Conservation (phyloP, 2,329 filamentous ascomycete genomes). For the Aspergillus sp. region DNA sequence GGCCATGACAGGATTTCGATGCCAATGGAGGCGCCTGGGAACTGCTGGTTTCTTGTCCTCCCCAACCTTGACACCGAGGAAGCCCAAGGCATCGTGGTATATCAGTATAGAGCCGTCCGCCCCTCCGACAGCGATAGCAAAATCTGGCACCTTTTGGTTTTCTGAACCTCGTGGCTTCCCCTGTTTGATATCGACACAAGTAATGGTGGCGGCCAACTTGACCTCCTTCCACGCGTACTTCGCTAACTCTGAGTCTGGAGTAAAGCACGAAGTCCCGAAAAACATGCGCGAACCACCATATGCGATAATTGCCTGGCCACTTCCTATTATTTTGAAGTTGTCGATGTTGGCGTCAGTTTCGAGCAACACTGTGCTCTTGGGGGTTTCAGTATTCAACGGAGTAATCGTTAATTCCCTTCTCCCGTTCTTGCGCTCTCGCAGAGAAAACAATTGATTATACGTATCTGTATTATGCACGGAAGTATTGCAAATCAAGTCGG, state of each 20-base stretch:
- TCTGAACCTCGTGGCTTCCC: slow-evolving; percentile 9
- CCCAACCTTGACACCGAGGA: slow-evolving; percentile 51
- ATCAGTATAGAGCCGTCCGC: slow-evolving; percentile 73
- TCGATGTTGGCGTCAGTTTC: slow-evolving; percentile 30
- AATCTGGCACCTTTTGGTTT: slow-evolving; percentile 30
- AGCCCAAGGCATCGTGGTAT: slow-evolving; percentile 72
- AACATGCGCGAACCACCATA: slow-evolving; percentile 51
- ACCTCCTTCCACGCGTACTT: slow-evolving; percentile 57
- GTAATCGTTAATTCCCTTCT: slow-evolving; percentile 37
- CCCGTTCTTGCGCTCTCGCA: slow-evolving; percentile 36
- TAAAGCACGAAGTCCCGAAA: slow-evolving; percentile 54
- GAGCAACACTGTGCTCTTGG: slow-evolving; percentile 26
- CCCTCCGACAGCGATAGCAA: slow-evolving; percentile 79
- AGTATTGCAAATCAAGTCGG: slow-evolving; percentile 21
- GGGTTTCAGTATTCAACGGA: slow-evolving; percentile 21
- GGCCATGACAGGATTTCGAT: slow-evolving; percentile 76
- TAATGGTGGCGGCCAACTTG: slow-evolving; percentile 60
- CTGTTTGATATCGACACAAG: slow-evolving; percentile 55
- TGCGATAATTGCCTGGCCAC: slow-evolving; percentile 38
- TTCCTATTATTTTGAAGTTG: slow-evolving; percentile 28
- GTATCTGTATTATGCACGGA: slow-evolving; percentile 18
- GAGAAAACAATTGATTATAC: slow-evolving; percentile 40
- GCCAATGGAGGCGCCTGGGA: slow-evolving; percentile 81
- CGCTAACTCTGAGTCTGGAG: slow-evolving; percentile 37
- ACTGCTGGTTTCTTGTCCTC: slow-evolving; percentile 45